A percentile compares a stretch with the other conserved stretches of the same genome.
Evolutionary conservation across 139 green algal genomes (phyloP).

Genomic region (Coelastrella sp.): DNA sequence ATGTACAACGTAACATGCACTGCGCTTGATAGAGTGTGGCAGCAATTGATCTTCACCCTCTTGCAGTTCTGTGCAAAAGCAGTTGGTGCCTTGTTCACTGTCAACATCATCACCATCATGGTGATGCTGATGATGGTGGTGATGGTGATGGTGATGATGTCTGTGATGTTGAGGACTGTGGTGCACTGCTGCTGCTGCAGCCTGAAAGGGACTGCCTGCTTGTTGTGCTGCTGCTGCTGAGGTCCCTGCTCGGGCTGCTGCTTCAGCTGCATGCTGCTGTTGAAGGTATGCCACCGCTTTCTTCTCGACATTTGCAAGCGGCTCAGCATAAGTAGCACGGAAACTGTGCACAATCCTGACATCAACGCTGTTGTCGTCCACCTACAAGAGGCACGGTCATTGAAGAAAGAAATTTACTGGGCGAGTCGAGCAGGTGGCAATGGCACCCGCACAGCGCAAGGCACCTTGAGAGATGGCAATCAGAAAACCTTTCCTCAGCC

Average conservation of each 20-base stretch:
- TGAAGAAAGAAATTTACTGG: too few species aligned
- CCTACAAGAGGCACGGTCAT: not conserved
- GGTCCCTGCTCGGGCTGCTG: not conserved
- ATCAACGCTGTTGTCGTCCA: conserved; percentile 49
- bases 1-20: not conserved
- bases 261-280: conserved; percentile 10
- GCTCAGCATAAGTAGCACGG: conserved; percentile 53
- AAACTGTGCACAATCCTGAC: conserved; percentile 57
- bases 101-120: too few species aligned
- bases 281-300: not conserved
- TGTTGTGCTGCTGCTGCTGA: not conserved
- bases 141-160: not conserved
- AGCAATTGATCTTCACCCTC: conserved; percentile 25
- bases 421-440: too few species aligned
- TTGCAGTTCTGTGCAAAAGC: conserved; percentile 10
- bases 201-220: not conserved
- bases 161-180: not conserved
- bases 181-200: not conserved
- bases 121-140: not conserved
- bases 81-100: not conserved
- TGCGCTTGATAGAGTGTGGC: conserved; percentile 21
- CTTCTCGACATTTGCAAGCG: conserved; percentile 7
- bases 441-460: too few species aligned
- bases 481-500: too few species aligned
- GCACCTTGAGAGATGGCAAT: too few species aligned